Base-by-base conservation (phyloP, 2,329 filamentous ascomycete genomes). In the Calonectria multiphialidica region DNA sequence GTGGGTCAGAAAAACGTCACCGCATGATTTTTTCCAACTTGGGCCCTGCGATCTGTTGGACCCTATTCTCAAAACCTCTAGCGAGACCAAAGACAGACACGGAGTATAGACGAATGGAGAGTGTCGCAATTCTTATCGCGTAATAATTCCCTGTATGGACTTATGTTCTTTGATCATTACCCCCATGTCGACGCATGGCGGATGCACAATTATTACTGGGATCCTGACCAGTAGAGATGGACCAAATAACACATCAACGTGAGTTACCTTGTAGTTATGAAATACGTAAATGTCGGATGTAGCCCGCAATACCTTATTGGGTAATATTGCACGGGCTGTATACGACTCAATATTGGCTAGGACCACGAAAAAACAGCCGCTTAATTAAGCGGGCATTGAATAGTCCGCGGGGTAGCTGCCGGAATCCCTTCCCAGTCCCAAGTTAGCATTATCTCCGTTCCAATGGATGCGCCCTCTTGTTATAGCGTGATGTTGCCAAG, bases 1-100 rank as follows among this genome's bases (percentile, higher is more conserved):
- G 57, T 62, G 57, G 57, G 57, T 45, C 57, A 3, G 30, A 62
- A 62, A 12, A 62, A 45, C 57, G 57, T 62, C 57, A 62, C 23
- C 57, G 23, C 16, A n/a, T 28, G 16, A 37, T 6, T 21, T 12
- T 28, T 45, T 30, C 57, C n/a, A 15, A 2, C 16, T 62, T 33
- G 23, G 55, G 37, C 9, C 21, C 12, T 30, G n/a, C 37, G 35
- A 23, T 21, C 37, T 16, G 10, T 15, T 33, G 3, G n/a, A n/a
- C n/a, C n/a, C n/a, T 13, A 23, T 30, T 30, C 28, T 30, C 5
- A 30, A 30, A 30, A 5, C 12, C 44, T n/a, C n/a, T 21, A n/a
- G n/a, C 13, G 21, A n/a, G 18, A 9, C 21, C n/a, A 16, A 45
- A n/a, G n/a, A 2, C 9, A 12, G 3, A 47, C 44, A 13, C 7